These are phyloP conservation scores for Camellia sinensis DNA, from an alignment of 148 eudicot genomes.

Conservation along the genomic window DNA sequence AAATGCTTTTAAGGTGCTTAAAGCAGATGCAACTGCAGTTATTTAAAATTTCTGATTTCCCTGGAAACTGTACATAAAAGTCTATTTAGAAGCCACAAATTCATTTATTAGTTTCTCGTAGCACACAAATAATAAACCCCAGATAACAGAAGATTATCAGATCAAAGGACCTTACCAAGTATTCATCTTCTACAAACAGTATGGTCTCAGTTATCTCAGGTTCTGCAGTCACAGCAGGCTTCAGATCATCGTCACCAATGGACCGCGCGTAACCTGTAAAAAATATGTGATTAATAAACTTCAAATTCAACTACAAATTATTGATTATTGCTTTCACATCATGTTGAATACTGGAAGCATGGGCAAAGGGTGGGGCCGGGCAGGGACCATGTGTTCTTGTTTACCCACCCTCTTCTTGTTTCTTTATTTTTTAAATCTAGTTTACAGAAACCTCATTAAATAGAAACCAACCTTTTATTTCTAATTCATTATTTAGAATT, in stretches of 20 bases:
- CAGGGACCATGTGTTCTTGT: no score
- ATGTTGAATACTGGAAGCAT: not conserved
- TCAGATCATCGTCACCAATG: conserved; percentile 96
- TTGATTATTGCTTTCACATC: not conserved
- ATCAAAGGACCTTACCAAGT: conserved; percentile 52
- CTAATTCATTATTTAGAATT: not conserved
- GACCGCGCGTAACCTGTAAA: conserved; percentile 85
- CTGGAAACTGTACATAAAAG: not conserved
- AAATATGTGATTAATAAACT: not conserved
- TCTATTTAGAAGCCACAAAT: not conserved
- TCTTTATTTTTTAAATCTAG: no score
- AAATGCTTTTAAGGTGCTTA: not conserved
- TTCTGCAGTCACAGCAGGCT: conserved; percentile 93
- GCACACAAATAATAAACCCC: not conserved
- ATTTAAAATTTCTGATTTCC: not conserved
- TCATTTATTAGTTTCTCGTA: not conserved
- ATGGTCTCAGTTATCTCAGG: conserved; percentile 85
- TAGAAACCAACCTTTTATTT: no score
- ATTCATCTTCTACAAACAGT: conserved; percentile 70
- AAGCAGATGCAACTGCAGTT: not conserved
- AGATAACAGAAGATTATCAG: not conserved
- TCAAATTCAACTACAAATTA: not conserved
- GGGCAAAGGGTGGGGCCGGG: not conserved
- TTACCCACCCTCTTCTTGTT: no score
- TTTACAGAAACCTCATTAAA: no score